Evolutionary conservation across 1,139 yeast genomes (phyloP), one percentile per base, ranked within the genome.

Genomic region (Lodderomyces pseudojiufengensis): DNA sequence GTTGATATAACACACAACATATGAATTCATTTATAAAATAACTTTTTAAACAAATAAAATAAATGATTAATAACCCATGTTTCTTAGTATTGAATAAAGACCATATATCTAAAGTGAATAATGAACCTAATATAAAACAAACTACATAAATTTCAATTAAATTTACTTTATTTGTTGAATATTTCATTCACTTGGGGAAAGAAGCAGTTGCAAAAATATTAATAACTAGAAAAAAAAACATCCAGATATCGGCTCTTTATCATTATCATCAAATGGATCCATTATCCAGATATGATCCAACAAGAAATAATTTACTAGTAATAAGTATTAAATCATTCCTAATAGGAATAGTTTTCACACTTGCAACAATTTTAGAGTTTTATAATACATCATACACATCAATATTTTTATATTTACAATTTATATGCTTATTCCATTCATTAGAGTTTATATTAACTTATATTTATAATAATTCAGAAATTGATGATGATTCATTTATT

Each of bases 391-490:
- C 20, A 6, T 33, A 32, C 5, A 11, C 24, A 24, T 38, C 37
- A 27, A 30, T 52, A 20, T 42, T 47, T 34, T 14, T 76, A 2
- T 88, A 83, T 54, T 45, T 83, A 14, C 54, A 71, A 14, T 59
- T 73, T 4, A 57, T 85, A 14, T 59, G 81, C 2, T 16, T 70
- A 0, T 92, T 92, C 62, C 97, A 92, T 56, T 73, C 84, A 49
- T 55, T 87, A 23, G 98, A 92, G 59, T 92, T 82, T 56, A 73
- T 74, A 50, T 73, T 78, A 35, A 92, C 98, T 0, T 87, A 95
- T 1, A 58, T 66, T 32, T 87, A 70, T 61, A 90, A 90, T 52
- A 70, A 79, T 11, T 56, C 67, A 3, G 78, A 80, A 49, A 83
- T 81, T 5, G 80, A 79, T 32, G 73, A 73, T 37, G 87, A 84